Evolutionary conservation across 1,284 basidiomycete genomes (phyloP).

Genomic region (Apiotrichum montevideense): DNA sequence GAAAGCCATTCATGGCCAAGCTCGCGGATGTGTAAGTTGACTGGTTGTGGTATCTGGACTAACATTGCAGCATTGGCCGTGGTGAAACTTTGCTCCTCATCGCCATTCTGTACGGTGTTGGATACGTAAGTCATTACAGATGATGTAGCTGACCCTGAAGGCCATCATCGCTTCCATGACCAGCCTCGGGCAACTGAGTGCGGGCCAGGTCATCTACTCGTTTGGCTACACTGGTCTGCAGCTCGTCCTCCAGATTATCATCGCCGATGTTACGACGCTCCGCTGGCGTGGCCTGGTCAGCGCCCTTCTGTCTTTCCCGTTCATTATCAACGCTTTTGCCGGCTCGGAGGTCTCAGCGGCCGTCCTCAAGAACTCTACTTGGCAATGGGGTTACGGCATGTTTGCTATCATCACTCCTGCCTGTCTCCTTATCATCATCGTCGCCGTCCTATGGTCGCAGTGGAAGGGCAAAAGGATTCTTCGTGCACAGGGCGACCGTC

Average conservation of each 20-base stretch:
- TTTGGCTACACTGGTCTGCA: conserved; percentile 36
- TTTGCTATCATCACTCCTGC: conserved; percentile 27
- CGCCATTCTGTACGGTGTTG: conserved; percentile 34
- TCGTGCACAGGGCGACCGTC: background rate
- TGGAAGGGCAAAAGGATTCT: conserved; percentile 29
- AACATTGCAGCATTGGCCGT: conserved; percentile 43
- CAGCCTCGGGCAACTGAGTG: conserved; percentile 32
- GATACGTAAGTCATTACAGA: conserved; percentile 15
- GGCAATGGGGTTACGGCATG: conserved; percentile 57
- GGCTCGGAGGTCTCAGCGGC: conserved; percentile 53
- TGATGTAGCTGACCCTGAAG: too few relatives aligned
- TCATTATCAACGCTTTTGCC: conserved; percentile 48
- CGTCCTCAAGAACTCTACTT: conserved; percentile 39
- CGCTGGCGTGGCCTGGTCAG: conserved; percentile 66
- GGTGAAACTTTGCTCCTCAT: conserved; percentile 54
- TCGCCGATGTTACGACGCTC: conserved; percentile 69
- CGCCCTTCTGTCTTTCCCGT: conserved; percentile 60
- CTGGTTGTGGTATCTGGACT: background rate
- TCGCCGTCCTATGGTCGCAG: conserved; percentile 45
- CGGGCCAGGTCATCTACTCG: conserved; percentile 37
- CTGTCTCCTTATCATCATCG: conserved; percentile 25
- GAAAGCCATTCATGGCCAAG: conserved; percentile 76
- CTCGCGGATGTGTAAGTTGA: conserved; percentile 57
- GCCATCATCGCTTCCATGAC: conserved; percentile 31
- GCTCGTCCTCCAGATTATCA: conserved; percentile 18